Evolutionary conservation across 2,329 filamentous ascomycete species (phyloP), one percentile per base, ranked within the genome.

Genomic region (Pleomassaria siparia): DNA sequence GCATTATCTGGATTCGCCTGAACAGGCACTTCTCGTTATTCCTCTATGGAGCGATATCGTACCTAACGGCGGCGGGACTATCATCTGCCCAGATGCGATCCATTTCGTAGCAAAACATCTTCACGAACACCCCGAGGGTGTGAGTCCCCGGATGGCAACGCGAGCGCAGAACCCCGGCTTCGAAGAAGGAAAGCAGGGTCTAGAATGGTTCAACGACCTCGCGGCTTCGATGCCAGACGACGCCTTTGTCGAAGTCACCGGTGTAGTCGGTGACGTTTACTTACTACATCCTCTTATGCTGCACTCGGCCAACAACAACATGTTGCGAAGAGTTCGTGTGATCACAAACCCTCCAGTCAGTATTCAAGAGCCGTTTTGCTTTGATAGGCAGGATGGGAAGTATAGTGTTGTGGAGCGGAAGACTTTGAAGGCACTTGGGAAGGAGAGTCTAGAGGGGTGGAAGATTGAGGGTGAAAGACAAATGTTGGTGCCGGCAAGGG

Each of bases 1-100:
- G 4, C 85, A 88, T 71, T 89, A 84, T 55, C 78, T 89, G 28
- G 85, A 88, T 62, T 85, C 80, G 16, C 81, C 81, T 0, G 86
- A 89, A 70, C 86, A 89, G 65, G 86, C 76, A 0, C 69, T 88
- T 12, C 74, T 88, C 1, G 83, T 88, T 11, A 87, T 86, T 32
- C 85, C 85, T 1, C 66, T 88, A 4, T 88, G 85, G 71, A 83
- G 77, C 0, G 84, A 88, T 60, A 81, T 88, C 43, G 69, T 72
- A 8, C 67, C 79, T 0, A 74, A 77, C 26, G 84, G 82, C 4
- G 86, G 86, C 21, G 86, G 82, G 3, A 88, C 85, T 0, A 75
- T 82, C 60, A 78, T 88, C 40, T 86, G 83, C 56, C 79, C 83
- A 0, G 74, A 78, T 43, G 83, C 79, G 0, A 82, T 86, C 41